Conservation (phyloP, 2,329 filamentous ascomycete genomes). For the Alternaria ventricosa region DNA sequence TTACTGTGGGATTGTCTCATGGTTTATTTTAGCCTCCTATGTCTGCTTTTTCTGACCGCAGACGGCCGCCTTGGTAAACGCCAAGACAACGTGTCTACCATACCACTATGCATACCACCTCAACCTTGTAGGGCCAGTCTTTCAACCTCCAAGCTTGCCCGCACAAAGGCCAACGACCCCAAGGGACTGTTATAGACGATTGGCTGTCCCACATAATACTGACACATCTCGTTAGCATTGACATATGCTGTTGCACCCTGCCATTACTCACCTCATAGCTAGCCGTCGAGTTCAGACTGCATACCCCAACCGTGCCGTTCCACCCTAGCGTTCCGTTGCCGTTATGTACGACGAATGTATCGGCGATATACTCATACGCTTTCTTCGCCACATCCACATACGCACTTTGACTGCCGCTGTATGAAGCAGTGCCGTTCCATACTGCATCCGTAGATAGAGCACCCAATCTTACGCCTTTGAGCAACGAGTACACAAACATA, state of each 20-base stretch:
- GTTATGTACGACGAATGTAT: constrained; percentile 26
- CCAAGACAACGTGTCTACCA: neutral
- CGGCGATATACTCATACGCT: constrained; percentile 44
- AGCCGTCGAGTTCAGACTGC: constrained; percentile 31
- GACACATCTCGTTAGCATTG: neutral
- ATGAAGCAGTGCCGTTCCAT: neutral
- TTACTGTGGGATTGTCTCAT: neutral
- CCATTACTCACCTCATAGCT: constrained; percentile 30
- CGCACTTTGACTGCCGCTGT: neutral
- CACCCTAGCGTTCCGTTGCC: constrained; percentile 36
- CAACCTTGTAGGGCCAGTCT: neutral
- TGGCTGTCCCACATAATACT: constrained; percentile 54
- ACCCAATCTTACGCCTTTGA: constrained; percentile 55
- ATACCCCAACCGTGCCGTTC: constrained; percentile 40
- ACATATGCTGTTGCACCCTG: neutral
- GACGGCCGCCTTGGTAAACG: neutral
- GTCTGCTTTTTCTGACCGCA: neutral
- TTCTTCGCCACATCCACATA: neutral
- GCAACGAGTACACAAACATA: constrained; percentile 63
- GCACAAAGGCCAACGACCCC: constrained; percentile 31
- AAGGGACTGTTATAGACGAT: constrained; percentile 31
- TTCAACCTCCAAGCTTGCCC: constrained; percentile 33
- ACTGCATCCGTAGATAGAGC: constrained; percentile 19
- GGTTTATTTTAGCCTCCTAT: neutral
- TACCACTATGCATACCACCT: neutral